These are phyloP conservation scores for Iris pallida DNA, from an alignment of 116 monocot genomes.

Conservation along the genomic window DNA sequence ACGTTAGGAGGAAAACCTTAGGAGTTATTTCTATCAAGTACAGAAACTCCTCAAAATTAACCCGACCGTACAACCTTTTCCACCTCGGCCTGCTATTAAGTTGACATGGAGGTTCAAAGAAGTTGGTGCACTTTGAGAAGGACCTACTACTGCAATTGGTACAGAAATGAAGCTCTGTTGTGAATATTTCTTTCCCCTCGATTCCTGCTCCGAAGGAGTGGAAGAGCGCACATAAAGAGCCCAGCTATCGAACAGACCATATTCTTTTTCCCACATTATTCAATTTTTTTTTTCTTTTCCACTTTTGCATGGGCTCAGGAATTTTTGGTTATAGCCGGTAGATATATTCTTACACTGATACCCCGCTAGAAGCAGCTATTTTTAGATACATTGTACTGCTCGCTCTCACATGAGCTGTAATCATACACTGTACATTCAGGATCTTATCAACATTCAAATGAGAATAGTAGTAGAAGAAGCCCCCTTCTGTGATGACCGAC, in stretches of 20 bases:
- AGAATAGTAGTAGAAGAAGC: not conserved
- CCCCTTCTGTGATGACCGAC: not conserved
- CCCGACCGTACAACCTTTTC: not conserved
- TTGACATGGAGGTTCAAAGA: not conserved
- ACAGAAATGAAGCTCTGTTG: not conserved
- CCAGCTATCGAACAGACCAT: not conserved
- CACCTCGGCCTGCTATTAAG: not conserved
- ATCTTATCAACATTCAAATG: constrained; percentile 6
- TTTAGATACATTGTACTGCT: constrained; percentile 1
- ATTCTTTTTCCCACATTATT: not conserved
- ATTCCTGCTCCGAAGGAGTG: constrained; percentile 8
- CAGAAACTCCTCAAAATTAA: not conserved
- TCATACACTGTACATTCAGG: constrained; percentile 4
- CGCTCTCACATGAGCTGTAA: not conserved
- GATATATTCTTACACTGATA: not conserved
- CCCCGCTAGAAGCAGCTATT: not conserved
- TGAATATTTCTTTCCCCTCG: constrained; percentile 3
- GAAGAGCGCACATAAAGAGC: not conserved
- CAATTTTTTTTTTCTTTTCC: not conserved
- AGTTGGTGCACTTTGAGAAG: not conserved
- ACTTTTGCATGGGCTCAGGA: not conserved
- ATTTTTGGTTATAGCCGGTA: not conserved
- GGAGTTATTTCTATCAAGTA: not conserved
- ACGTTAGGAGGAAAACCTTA: constrained; percentile 26
- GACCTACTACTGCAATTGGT: not conserved